Base-by-base conservation (phyloP, 805 yeast species). In the Cyberlindnera maclurae region DNA sequence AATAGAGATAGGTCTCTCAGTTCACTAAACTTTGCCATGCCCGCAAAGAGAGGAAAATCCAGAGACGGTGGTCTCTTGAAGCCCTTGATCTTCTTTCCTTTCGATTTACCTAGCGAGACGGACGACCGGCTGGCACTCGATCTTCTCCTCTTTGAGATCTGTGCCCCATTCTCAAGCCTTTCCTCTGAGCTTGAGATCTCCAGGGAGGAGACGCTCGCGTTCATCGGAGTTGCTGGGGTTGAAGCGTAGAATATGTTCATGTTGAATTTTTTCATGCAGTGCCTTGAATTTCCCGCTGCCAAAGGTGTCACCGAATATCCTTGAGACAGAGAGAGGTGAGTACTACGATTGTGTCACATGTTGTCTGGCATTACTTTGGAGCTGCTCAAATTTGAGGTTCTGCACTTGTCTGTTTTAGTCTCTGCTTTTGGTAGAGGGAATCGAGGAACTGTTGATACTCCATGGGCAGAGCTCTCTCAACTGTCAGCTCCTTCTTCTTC, bases 31-130 rank as follows among this genome's bases (percentile, higher is more conserved):
- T 41, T 51, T 38, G 32, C 15, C 8, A 20, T 20, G 8, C 24
- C 24, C 8, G 8, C 8, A 20, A 20, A 5, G 8, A 8, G 8
- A 4, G 41, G n/a, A 4, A 18, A 32, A 3, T 31, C 32, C 4
- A 41, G 61, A 49, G 48, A 63, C 27, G 51, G 49, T 0, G 62
- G 50, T 7, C 54, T 49, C 18, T 52, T 51, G 4, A 40, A 36
- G 16, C 51, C 43, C 37, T 55, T 64, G 35, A 54, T 56, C 51
- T 64, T 64, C 47, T 62, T 62, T 30, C 58, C 59, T 18, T 36
- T 50, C 4, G 18, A n/a, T n/a, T 22, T 22, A 9, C 26, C 30
- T 5, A 16, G 11, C 9, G 26, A 17, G 26, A 27, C 24, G 5
- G 37, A 35, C 11, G 22, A 12, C 15, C 46, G 33, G 12, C 46